Base-by-base conservation (phyloP, 2,329 filamentous ascomycete genomes). In the Talaromyces sp. region DNA sequence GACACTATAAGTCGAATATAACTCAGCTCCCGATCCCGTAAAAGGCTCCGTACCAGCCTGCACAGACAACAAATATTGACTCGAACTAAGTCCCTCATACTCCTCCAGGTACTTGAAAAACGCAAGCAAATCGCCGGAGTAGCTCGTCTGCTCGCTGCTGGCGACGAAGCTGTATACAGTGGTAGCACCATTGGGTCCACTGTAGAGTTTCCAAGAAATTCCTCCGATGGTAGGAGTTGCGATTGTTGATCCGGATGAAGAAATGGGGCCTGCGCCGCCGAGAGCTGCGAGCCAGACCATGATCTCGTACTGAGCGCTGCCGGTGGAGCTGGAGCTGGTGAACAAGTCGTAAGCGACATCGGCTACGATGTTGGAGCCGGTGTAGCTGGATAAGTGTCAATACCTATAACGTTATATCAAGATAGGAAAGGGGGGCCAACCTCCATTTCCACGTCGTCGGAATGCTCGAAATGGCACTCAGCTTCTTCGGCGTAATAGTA, bases 221-320 rank as follows among this genome's bases (percentile, higher is more conserved):
- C 85, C 86, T 45, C 74, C 84, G 64, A 89, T 79, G 13, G 79
- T 85, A 13, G 83, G 78, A 0, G 81, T 86, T 3, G 83, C 85
- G 68, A 88, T 79, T 6, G 84, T 69, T 19, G 64, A 60, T 60
- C 86, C 85, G 1, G 72, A 75, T 22, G 73, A 75, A 9, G 75
- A 77, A 78, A 89, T 86, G 27, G 86, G 85, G 5, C 85, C 85
- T 1, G 84, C 85, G 60, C 83, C 83, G 31, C 84, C 85, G 52
- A 87, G 75, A 35, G 84, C 84, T 3, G 79, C 83, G 54, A 88
- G 79, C 87, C 87, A 90, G 69, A 90, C 82, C 87, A 90, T 90
- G 70, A 89, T 79, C 75, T 89, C 87, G 71, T 86, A 88, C 69
- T 85, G 79, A n/a, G 80, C 72, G 56, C 68, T 72, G 49, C 78